Base-by-base conservation (phyloP, 306 rosid species). In the Sindora glabra region DNA sequence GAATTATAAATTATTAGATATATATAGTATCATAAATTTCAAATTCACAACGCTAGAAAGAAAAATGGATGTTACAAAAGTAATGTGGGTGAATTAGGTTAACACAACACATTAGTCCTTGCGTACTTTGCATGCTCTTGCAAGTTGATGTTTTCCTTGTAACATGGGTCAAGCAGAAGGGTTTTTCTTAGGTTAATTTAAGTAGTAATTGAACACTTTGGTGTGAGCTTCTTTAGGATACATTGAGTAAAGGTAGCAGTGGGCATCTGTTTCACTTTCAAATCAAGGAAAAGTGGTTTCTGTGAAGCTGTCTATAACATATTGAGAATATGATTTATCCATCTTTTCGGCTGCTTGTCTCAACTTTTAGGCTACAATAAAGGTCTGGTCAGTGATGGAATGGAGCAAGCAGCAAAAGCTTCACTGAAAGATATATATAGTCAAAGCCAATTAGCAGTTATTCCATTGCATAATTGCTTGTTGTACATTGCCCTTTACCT, bases 351-450 rank as follows among this genome's bases (percentile, higher is more conserved):
- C 61, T 69, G 63, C 64, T 58, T 77, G 79, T 78, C 71, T 50
- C 26, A 55, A 48, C 83, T 77, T 84, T 79, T 39, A n/a, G 59
- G 62, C 10, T 54, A 74, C 88, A 78, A 71, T 55, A 78, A 65
- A 74, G 74, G 41, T 13, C n/a, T n/a, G n/a, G n/a, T n/a, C n/a
- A 39, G 11, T 38, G 5, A 10, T 55, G 61, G 59, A 47, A 66
- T 38, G 50, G 10, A 46, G 27, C 60, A 55, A 38, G 29, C 62
- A 56, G 48, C 57, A 34, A 48, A 62, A 52, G 53, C 38, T 59
- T 71, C 74, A 67, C 77, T 71, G 68, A 77, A 77, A 77, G 74
- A 77, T 32, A n/a, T n/a, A 71, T 51, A 59, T 65, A 46, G 69
- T 63, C 56, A 69, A n/a, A 59, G 69, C 76, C 64, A 69, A 67